Evolutionary conservation across 2,329 filamentous ascomycete genomes (phyloP).

Genomic region (Arachnopeziza araneosa): DNA sequence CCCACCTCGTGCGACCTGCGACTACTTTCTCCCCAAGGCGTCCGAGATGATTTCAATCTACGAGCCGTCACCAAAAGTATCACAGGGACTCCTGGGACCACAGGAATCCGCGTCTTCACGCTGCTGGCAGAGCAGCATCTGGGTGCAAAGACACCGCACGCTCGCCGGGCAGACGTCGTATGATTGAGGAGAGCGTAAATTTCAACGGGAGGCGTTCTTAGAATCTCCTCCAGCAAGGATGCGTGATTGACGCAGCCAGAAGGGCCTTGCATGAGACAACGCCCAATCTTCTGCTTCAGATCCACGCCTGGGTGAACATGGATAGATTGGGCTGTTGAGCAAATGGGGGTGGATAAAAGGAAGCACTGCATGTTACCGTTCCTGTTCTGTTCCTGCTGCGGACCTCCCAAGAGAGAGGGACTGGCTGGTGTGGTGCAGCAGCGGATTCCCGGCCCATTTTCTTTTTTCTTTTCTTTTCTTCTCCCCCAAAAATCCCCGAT

Average conservation of each 20-base stretch:
- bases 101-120: no score
- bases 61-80: not conserved
- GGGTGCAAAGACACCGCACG: not conserved
- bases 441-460: not conserved
- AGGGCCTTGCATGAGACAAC: conserved; percentile 18
- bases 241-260: not conserved
- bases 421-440: not conserved
- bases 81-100: not conserved
- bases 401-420: not conserved
- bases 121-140: no score
- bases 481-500: not conserved
- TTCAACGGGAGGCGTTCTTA: conserved; percentile 17
- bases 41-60: not conserved
- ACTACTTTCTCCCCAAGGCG: not conserved
- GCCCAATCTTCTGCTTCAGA: conserved; percentile 13
- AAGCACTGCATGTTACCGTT: not conserved
- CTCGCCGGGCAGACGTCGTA: not conserved
- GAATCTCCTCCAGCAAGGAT: conserved; percentile 18
- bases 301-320: conserved; percentile 3
- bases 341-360: conserved; percentile 17
- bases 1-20: conserved; percentile 5
- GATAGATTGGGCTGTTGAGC: conserved; percentile 1
- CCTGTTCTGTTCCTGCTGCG: not conserved
- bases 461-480: not conserved
- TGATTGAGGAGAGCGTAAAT: not conserved